Evolutionary conservation across 2,329 filamentous ascomycete genomes (phyloP).

Genomic region (Diaporthe aspalathi): DNA sequence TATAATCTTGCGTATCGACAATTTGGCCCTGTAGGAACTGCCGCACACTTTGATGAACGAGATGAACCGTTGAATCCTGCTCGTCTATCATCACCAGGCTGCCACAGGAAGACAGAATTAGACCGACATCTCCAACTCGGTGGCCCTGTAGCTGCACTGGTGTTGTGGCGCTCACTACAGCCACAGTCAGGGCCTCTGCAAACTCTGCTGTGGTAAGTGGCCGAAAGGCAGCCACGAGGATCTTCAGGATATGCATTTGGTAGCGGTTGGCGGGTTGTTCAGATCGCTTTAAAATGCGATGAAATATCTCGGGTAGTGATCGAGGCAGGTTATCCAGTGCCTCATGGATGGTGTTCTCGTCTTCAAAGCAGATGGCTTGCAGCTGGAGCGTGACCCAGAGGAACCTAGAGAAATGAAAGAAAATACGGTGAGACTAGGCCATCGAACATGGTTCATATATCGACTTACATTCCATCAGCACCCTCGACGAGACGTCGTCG

Average conservation of each 20-base stretch:
- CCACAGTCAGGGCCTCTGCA: background rate
- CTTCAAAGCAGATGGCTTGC: background rate
- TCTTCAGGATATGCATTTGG: background rate
- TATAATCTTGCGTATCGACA: background rate
- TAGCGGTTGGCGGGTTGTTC: background rate
- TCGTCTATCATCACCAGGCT: conserved; percentile 8
- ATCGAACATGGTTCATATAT: too few relatives aligned
- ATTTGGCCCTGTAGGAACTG: background rate
- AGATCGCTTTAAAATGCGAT: background rate
- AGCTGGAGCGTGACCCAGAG: conserved; percentile 5
- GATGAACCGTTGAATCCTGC: background rate
- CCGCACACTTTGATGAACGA: background rate
- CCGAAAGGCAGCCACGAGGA: background rate
- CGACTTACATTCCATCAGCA: background rate
- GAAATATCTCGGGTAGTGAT: background rate
- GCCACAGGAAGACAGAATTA: background rate
- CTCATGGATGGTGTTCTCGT: background rate
- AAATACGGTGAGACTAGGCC: background rate
- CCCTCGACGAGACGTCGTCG: background rate
- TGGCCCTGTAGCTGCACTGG: background rate
- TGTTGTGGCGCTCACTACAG: background rate
- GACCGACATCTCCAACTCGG: background rate
- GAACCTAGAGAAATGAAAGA: background rate
- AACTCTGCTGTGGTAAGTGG: conserved; percentile 3
- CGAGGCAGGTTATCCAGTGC: background rate